These are phyloP conservation scores for Hypoxylon sp. DNA, from an alignment of 2,329 filamentous ascomycete genomes.

Conservation along the genomic window DNA sequence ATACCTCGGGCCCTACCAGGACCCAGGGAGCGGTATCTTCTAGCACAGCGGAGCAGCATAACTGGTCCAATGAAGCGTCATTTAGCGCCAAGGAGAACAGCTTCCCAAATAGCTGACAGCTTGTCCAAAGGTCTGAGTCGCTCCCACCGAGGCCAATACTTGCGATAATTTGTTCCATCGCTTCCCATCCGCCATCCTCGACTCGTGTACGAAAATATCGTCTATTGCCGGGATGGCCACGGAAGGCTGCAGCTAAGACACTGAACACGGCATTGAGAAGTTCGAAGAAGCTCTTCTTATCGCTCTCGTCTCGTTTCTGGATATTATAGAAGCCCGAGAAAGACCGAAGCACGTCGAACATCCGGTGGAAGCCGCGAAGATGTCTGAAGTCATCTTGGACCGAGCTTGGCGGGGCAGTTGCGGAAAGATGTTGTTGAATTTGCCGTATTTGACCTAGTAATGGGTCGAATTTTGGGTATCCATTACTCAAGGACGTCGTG, in stretches of 20 bases:
- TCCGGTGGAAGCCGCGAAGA: slow-evolving; percentile 81
- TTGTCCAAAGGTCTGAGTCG: slow-evolving; percentile 77
- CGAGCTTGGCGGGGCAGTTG: slow-evolving; percentile 62
- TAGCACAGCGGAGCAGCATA: slow-evolving; percentile 69
- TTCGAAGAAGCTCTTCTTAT: slow-evolving; percentile 76
- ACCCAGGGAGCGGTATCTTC: slow-evolving; percentile 35
- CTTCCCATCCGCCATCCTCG: slow-evolving; percentile 83
- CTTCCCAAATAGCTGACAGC: slow-evolving; percentile 83
- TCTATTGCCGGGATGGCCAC: slow-evolving; percentile 86
- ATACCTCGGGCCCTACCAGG: slow-evolving; percentile 26
- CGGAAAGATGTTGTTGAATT: slow-evolving; percentile 74
- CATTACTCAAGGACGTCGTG: slow-evolving; percentile 53
- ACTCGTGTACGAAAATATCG: slow-evolving; percentile 87
- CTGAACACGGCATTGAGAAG: slow-evolving; percentile 80
- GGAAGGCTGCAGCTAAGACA: slow-evolving; percentile 81
- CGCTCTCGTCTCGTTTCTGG: slow-evolving; percentile 71
- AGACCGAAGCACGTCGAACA: slow-evolving; percentile 78
- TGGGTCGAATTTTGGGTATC: slow-evolving; percentile 65
- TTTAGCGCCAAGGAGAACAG: slow-evolving; percentile 86
- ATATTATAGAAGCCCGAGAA: slow-evolving; percentile 84
- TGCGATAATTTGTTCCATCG: slow-evolving; percentile 79
- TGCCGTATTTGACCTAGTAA: slow-evolving; percentile 72
- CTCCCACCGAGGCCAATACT: slow-evolving; percentile 75
- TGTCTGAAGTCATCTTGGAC: slow-evolving; percentile 87
- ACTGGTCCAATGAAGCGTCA: slow-evolving; percentile 78